Base-by-base conservation (phyloP, 768 basidiomycete genomes). In the Rhodocollybia butyracea region DNA sequence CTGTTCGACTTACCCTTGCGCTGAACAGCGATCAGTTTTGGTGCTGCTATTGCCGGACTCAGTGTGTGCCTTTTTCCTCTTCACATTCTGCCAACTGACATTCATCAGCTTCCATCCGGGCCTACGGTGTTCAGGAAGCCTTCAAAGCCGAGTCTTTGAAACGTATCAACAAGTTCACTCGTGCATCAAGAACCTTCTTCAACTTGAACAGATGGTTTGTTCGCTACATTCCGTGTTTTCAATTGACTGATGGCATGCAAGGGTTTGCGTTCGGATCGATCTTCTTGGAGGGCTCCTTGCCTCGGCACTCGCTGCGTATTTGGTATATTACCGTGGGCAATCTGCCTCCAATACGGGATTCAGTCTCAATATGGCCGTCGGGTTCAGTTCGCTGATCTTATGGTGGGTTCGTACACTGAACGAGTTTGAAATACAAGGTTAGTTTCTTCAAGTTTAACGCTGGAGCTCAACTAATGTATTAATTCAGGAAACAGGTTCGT, bases 21-120 rank as follows among this genome's bases (percentile, higher is more conserved):
- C 21, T 47, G 17, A 47, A 6, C 13, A 36, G 19, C 13, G 13
- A 55, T 67, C 68, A 43, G 74, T 66, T 70, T 83, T 67, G 74
- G 81, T 48, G 75, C 86, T 60, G 75, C 86, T 1, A 79, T 89
- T 34, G 68, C 76, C 56, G 59, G 59, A 13, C 52, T 60, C 21
- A 54, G 58, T 56, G 50, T 46, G 36, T 36, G 2, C 3, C n/a
- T 34, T 15, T 40, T 15, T 39, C 11, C 31, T n/a, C 36, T 40
- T 43, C 8, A 31, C 15, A 43, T 59, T 39, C 30, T 30, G 48
- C 19, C 40, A 32, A 5, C 30, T 22, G 38, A 15, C 31, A 15
- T 51, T 50, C 10, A n/a, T n/a, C 22, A 61, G 60, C 53, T 15
- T 61, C 60, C 7, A 59, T 61, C 11, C 51, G 60, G 26, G 60